A percentile compares a stretch with the other conserved stretches of the same genome.
phyloP scores from a whole-genome alignment of 257 asterid species.

The Nicotiana undulata region DNA sequence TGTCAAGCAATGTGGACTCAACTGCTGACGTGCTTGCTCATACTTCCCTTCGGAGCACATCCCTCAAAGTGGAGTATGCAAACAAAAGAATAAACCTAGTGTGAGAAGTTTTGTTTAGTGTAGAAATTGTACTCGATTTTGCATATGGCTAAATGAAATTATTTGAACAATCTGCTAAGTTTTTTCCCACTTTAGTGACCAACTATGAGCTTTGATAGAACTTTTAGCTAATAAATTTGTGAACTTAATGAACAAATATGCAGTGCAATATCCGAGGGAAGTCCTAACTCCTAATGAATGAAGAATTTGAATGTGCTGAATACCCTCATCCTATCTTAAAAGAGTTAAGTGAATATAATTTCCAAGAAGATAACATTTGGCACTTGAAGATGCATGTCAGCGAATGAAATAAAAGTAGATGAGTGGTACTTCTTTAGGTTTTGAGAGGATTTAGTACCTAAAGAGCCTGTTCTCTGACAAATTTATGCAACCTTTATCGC shows the following conservation, averaged over 20 bases:
- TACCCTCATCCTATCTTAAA: background rate
- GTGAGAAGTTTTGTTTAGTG: constrained; percentile 21
- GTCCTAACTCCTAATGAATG: background rate
- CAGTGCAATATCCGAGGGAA: background rate
- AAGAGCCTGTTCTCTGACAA: background rate
- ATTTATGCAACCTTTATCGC: background rate
- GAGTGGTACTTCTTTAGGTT: background rate
- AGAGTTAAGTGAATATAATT: background rate
- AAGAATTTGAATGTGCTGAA: background rate
- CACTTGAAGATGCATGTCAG: background rate
- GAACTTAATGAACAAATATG: background rate
- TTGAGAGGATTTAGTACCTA: background rate
- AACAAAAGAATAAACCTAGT: constrained; percentile 25
- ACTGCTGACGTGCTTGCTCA: constrained; percentile 44
- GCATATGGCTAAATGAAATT: constrained; percentile 5
- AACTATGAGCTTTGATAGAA: background rate
- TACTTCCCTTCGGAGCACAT: background rate
- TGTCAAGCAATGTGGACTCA: constrained; percentile 69
- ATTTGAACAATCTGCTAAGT: background rate
- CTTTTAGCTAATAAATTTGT: background rate
- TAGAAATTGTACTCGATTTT: constrained; percentile 14
- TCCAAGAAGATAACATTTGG: background rate
- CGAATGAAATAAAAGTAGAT: background rate
- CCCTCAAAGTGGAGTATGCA: constrained; percentile 15
- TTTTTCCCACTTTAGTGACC: background rate